phyloP scores from a whole-genome alignment of 2,329 filamentous ascomycete genomes.

The Diaporthe helianthi region DNA sequence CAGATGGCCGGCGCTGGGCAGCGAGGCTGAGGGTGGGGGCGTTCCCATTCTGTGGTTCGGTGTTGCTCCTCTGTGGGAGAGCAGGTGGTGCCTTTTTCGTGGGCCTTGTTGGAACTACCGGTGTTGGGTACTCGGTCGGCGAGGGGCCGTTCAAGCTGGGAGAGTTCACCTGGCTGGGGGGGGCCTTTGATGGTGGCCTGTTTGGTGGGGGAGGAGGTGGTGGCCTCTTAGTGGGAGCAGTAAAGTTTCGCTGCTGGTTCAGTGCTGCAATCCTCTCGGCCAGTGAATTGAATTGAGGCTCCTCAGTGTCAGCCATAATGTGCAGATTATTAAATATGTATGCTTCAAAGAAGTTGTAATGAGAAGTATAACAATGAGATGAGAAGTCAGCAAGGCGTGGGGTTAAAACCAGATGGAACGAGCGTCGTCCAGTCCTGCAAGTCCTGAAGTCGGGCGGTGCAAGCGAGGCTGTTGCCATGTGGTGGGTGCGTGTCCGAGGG shows the following conservation, averaged over 20 bases:
- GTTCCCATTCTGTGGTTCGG: constrained; percentile 34
- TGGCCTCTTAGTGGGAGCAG: constrained; percentile 48
- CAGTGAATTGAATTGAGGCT: constrained; percentile 66
- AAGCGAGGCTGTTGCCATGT: not conserved
- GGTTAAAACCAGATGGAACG: constrained; percentile 18
- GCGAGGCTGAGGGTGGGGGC: constrained; percentile 42
- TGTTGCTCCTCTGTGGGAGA: constrained; percentile 49
- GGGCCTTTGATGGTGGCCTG: constrained; percentile 48
- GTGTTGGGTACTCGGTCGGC: constrained; percentile 40
- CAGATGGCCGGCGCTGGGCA: constrained; percentile 48
- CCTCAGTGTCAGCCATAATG: constrained; percentile 66
- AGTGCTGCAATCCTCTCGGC: constrained; percentile 70
- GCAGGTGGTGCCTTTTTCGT: constrained; percentile 43
- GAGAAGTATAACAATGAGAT: not conserved
- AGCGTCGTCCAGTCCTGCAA: not conserved
- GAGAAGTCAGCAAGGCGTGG: not conserved
- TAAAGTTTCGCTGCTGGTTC: constrained; percentile 67
- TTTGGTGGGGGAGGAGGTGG: constrained; percentile 56
- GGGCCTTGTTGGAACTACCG: constrained; percentile 50
- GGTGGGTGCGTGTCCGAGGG: not conserved
- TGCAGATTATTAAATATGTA: not conserved
- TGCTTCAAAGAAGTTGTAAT: constrained; percentile 1
- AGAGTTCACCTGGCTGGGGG: constrained; percentile 37
- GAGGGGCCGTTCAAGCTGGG: constrained; percentile 35
- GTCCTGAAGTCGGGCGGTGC: constrained; percentile 12